Conservation (phyloP, 129 eudicot genomes). For the Ambrosia artemisiifolia region DNA sequence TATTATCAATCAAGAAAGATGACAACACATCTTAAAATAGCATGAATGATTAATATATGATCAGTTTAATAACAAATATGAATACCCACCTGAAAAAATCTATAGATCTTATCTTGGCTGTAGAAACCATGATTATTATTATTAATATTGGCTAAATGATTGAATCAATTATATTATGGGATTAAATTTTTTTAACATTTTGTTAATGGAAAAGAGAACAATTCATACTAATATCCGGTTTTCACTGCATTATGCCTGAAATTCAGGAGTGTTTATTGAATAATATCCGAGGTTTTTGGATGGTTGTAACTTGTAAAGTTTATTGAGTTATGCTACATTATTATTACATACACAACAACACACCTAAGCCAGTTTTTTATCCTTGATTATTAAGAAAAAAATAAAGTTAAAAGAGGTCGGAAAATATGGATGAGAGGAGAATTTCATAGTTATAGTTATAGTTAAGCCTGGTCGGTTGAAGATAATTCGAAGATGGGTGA, state of each 20-base stretch:
- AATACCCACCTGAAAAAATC: constrained; percentile 77
- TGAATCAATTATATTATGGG: constrained; percentile 9
- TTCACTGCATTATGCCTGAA: constrained; percentile 22
- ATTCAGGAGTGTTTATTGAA: constrained; percentile 32
- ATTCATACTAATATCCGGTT: constrained; percentile 21
- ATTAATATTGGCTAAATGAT: constrained; percentile 9
- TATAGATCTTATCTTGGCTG: constrained; percentile 68
- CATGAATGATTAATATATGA: too few species aligned
- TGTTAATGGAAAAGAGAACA: background rate
- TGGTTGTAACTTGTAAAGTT: too few species aligned
- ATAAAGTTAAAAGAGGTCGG: too few species aligned
- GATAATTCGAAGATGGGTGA: too few species aligned
- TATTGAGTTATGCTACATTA: too few species aligned
- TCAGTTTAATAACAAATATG: background rate
- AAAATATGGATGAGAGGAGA: too few species aligned
- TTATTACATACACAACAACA: too few species aligned
- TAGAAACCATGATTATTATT: constrained; percentile 55
- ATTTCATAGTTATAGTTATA: too few species aligned
- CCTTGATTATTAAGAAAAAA: too few species aligned
- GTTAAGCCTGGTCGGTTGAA: too few species aligned
- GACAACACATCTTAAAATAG: background rate
- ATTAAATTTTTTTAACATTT: background rate
- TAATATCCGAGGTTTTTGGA: background rate
- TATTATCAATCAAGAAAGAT: background rate
- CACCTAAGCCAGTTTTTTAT: too few species aligned